Evolutionary conservation across 2,329 filamentous ascomycete species (phyloP), one percentile per base, ranked within the genome.

Genomic region (Davidsoniella virescens): DNA sequence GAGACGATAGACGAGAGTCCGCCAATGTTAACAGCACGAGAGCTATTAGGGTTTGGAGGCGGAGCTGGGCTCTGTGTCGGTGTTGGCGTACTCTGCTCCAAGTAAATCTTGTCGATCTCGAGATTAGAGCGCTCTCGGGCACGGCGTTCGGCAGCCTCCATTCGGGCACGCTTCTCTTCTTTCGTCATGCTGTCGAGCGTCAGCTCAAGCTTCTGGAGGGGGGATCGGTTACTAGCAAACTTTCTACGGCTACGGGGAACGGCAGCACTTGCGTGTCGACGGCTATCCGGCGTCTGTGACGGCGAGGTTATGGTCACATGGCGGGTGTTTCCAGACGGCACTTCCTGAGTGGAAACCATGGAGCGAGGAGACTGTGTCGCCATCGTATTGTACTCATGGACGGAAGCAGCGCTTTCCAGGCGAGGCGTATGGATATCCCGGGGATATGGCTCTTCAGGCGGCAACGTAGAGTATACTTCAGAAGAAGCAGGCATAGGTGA

Each of bases 161-260:
- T 78, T 44, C 86, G 76, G 7, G 87, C 87, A 56, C 90, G 76
- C 64, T 94, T 93, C 65, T 95, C 88, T 66, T 95, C 88, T 64
- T 95, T 96, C 63, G 84, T 94, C 64, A 95, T 90, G 65, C 84
- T 87, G 64, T 83, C 84, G 60, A 96, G 74, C 59, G 86, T 92
- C 60, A 85, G 78, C 69, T 98, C 90, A 57, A 98, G 76, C 68
- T 82, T 92, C 65, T 98, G 90, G 48, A 98, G 73, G 48, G 93
- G 92, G 55, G 90, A 96, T 59, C 84, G 79, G 62, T 93, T 83
- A 52, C 82, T 74, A 59, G 90, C 84, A 65, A 84, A 79, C 67
- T 72, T 53, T 53, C 52, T 53, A 23, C 44, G 44, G 40, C 44
- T 51, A 10, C 52, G 52, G 18, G 52, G 39, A 29, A 50, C 41